Evolutionary conservation across 73 alveolate species (phyloP), one percentile per base, ranked within the genome.

Genomic region (Blepharisma japonicum): DNA sequence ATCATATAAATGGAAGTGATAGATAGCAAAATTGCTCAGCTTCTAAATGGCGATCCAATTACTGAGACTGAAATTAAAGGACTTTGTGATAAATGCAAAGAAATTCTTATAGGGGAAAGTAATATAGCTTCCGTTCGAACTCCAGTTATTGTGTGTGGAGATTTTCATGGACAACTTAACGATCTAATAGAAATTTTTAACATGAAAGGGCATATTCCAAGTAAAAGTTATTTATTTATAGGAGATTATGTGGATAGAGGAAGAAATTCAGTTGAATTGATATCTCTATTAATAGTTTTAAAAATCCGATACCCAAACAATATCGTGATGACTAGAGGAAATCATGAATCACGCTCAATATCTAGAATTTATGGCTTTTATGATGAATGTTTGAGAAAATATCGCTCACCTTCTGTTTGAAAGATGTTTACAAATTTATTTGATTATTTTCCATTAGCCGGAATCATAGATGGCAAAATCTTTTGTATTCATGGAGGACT

Each of bases 101-200:
- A 96, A 77, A 87, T 94, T 53, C 87, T 96, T 71, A 48, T 71
- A 39, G 90, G 87, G 83, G 90, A 94, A 67, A 48, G 93, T 27
- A 89, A 90, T 84, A 77, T 85, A 66, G 68, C 71, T 53, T 47
- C 68, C 18, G 97, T 93, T 5, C 68, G 85, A 56, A 76, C 89
- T 14, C 97, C 98, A 47, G 96, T 96, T 68, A 95, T 98, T 45
- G 91, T 95, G 54, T 96, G 98, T 82, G 98, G 99, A 45, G 99
- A 96, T 86, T 83, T 96, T 49, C 99, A 96, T 82, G 99, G 99
- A 53, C 98, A 96, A 77, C 94, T 89, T 87, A 95, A 94, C 67
- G 98, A 96, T 87, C 85, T 96, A 49, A 71, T 94, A 56, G 98
- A 93, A 91, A 72, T 93, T 49, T 93, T 93, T 81, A 88, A 84